phyloP scores from a whole-genome alignment of 352 stramenopile species.

The Saprolegnia parasitica region DNA sequence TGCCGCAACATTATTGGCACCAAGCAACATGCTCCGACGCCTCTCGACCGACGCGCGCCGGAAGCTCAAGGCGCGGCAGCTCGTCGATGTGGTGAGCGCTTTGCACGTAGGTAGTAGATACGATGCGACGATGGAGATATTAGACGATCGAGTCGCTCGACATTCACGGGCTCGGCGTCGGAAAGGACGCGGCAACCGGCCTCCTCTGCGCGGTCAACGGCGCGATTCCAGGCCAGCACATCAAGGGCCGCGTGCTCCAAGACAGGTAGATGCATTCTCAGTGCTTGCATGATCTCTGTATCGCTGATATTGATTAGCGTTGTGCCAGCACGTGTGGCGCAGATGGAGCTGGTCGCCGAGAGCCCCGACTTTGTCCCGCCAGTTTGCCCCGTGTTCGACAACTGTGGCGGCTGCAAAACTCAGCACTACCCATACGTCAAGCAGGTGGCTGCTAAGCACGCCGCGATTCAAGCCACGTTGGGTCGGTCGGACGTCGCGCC shows the following conservation, averaged over 20 bases:
- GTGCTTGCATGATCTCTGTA: background rate
- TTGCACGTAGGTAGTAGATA: background rate
- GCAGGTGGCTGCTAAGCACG: slow-evolving; percentile 64
- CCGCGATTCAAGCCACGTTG: slow-evolving; percentile 45
- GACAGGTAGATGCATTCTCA: background rate
- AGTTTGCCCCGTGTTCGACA: slow-evolving; percentile 50
- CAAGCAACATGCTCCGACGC: background rate
- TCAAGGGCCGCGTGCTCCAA: slow-evolving; percentile 24
- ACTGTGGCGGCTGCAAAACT: slow-evolving; percentile 63
- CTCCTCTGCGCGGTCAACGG: slow-evolving; percentile 15
- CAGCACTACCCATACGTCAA: slow-evolving; percentile 56
- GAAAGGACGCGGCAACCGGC: background rate
- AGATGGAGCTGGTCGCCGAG: slow-evolving; percentile 30
- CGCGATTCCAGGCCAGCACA: slow-evolving; percentile 21
- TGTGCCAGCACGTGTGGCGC: slow-evolving; percentile 6
- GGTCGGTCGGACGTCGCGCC: background rate
- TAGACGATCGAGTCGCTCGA: slow-evolving; percentile 23
- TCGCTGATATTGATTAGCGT: slow-evolving; percentile 15
- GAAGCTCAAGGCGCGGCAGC: slow-evolving; percentile 12
- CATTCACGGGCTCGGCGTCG: slow-evolving; percentile 22
- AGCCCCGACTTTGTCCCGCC: slow-evolving; percentile 41
- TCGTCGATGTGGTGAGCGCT: slow-evolving; percentile 22
- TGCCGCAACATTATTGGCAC: no score
- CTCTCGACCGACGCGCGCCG: background rate
- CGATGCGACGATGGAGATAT: background rate